These are phyloP conservation scores for Aspergillus japonicus DNA, from an alignment of 2,329 filamentous ascomycete genomes.

Conservation along the genomic window DNA sequence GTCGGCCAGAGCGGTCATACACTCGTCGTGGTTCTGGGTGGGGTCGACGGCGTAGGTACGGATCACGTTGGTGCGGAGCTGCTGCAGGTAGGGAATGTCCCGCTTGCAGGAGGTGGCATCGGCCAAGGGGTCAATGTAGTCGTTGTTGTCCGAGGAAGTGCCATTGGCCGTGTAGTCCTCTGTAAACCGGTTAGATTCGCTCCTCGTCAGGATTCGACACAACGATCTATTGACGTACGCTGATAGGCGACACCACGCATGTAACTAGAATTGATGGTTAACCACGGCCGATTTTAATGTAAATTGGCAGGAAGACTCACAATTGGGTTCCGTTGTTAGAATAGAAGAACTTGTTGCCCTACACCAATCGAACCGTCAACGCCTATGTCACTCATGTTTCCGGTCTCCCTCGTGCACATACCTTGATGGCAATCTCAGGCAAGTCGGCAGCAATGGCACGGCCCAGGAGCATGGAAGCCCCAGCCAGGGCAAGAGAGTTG, in stretches of 20 bases:
- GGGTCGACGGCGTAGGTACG: constrained; percentile 94
- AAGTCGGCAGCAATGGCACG: constrained; percentile 55
- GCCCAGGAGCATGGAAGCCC: constrained; percentile 55
- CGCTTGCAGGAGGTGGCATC: constrained; percentile 71
- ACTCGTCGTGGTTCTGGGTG: constrained; percentile 70
- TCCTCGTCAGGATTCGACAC: background rate
- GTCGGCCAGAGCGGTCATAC: constrained; percentile 78
- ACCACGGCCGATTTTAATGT: background rate
- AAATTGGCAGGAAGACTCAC: constrained; percentile 38
- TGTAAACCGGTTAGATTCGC: constrained; percentile 38
- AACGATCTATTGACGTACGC: constrained; percentile 42
- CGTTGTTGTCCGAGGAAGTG: constrained; percentile 33
- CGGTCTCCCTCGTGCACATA: constrained; percentile 29
- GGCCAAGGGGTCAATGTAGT: constrained; percentile 79
- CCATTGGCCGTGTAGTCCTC: constrained; percentile 51
- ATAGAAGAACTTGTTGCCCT: constrained; percentile 88
- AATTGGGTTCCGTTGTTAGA: constrained; percentile 75
- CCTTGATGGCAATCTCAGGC: constrained; percentile 63
- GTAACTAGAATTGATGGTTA: constrained; percentile 51
- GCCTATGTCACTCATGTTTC: background rate
- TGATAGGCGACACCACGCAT: constrained; percentile 96
- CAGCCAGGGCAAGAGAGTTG: constrained; percentile 47
- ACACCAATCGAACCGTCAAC: constrained; percentile 7
- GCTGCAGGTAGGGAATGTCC: constrained; percentile 76
- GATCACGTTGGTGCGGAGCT: constrained; percentile 86